Base-by-base conservation (phyloP, 306 rosid genomes). In the Rosa rugosa region DNA sequence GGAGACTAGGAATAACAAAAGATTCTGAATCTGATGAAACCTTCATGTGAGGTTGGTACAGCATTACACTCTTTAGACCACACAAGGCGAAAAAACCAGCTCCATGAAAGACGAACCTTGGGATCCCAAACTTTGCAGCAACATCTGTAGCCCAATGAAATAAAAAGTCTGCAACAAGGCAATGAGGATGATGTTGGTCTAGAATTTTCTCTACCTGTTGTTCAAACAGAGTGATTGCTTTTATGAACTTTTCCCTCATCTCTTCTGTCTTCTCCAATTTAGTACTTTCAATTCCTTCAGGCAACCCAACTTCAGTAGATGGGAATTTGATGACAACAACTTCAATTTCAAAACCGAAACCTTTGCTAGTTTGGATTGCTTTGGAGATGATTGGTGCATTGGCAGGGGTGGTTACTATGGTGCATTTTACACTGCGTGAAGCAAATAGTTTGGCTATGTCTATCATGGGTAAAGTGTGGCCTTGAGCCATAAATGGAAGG, bases 1-100 rank as follows among this genome's bases (percentile, higher is more conserved):
- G 93, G 23, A 89, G 80, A 56, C 40, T 27, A 12, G 92, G 79
- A 78, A 89, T 77, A 4, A 86, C 60, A 22, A 86, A 83, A 2
- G 73, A 10, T 11, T 86, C 86, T 0, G 84, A 83, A 63, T 89
- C 85, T 1, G 86, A 85, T 2, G 85, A 71, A 66, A 85, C 84
- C 16, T 72, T 73, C 14, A 46, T 69, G 75, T 57, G 60, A 41
- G 92, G 87, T 46, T 75, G 41, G 18, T 79, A 77, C 0, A 66
- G 59, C 20, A 10, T 8, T 44, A 79, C 0, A 22, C 83, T 46
- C 0, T 16, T 27, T 0, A 0, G 0, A 0, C 75, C 81, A 70
- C 87, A 84, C 76, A 77, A 0, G 10, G 86, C 60, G 69, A 84
- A 84, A 14, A 69, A 78, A 65, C 84, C 0, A 3, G 59, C 11